phyloP scores from a whole-genome alignment of 371 early-diverging fungal species.

The Haplosporangium sp. region DNA sequence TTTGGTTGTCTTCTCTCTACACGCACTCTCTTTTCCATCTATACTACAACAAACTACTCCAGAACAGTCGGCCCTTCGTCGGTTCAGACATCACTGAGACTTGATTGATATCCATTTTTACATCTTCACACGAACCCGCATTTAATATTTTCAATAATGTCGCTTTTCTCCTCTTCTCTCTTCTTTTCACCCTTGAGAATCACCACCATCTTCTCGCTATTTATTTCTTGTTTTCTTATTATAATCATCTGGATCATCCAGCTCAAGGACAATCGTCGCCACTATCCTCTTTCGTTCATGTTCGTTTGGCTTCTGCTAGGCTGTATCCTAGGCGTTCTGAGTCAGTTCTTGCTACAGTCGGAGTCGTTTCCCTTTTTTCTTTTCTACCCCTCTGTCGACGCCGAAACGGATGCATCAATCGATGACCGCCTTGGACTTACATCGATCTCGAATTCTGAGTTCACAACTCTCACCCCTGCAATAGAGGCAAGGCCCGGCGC shows the following conservation, averaged over 20 bases:
- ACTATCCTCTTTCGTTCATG: conserved; percentile 24
- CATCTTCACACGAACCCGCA: too few relatives aligned
- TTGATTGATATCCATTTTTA: too few relatives aligned
- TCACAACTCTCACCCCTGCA: not conserved
- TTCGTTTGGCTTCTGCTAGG: conserved; percentile 24
- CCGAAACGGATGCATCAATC: not conserved
- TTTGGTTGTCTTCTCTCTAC: too few relatives aligned
- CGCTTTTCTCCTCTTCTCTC: not conserved
- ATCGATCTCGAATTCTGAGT: too few relatives aligned
- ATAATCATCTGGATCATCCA: conserved; percentile 25
- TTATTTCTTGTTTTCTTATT: not conserved
- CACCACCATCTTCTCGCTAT: not conserved
- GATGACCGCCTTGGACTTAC: not conserved
- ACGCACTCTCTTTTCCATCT: too few relatives aligned
- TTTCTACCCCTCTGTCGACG: not conserved
- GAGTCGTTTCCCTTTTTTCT: conserved; percentile 8
- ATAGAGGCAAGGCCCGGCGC: not conserved
- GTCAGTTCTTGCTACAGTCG: conserved; percentile 7
- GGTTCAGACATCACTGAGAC: too few relatives aligned
- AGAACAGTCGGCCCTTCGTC: too few relatives aligned
- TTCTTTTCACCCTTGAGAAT: not conserved
- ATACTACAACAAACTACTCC: too few relatives aligned
- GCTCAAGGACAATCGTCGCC: conserved; percentile 13
- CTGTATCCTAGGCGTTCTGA: conserved; percentile 5
- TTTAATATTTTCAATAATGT: too few relatives aligned